phyloP scores from a whole-genome alignment of 495 filamentous ascomycete species.

The Monascus purpureus region DNA sequence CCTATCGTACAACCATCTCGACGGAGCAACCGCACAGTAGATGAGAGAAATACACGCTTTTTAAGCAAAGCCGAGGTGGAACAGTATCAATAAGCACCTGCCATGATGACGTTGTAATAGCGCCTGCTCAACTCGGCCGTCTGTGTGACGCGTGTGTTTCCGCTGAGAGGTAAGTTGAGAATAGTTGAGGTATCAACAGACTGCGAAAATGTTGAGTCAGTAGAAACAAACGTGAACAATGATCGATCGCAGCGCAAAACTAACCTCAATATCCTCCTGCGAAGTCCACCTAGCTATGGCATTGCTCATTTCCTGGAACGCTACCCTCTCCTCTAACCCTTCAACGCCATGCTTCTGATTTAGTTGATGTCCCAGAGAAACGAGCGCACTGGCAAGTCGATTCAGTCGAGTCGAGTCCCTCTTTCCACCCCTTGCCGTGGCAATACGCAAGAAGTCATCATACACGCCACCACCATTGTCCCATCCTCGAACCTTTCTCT shows the following conservation, averaged over 20 bases:
- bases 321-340: constrained; percentile 68
- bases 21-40: not conserved
- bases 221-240: not conserved
- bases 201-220: constrained; percentile 12
- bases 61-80: too few species aligned
- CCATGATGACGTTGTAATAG: constrained; percentile 47
- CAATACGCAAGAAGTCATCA: constrained; percentile 59
- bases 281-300: constrained; percentile 46
- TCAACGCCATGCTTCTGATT: constrained; percentile 38
- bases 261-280: constrained; percentile 45
- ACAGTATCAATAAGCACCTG: constrained; percentile 20
- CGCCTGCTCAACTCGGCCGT: constrained; percentile 52
- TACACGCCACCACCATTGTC: constrained; percentile 68
- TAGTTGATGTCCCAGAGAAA: constrained; percentile 43
- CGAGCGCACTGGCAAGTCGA: constrained; percentile 48
- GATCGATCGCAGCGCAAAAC: constrained; percentile 9
- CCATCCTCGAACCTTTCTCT: constrained; percentile 46
- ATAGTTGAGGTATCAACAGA: constrained; percentile 33
- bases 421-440: constrained; percentile 20
- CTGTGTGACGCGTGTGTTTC: constrained; percentile 54
- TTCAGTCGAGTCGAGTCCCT: constrained; percentile 33
- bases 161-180: constrained; percentile 54
- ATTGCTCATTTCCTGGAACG: constrained; percentile 51
- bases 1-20: not conserved
- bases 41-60: too few species aligned